Base-by-base conservation (phyloP, 2,329 filamentous ascomycete species). In the Ampelomyces quisqualis region DNA sequence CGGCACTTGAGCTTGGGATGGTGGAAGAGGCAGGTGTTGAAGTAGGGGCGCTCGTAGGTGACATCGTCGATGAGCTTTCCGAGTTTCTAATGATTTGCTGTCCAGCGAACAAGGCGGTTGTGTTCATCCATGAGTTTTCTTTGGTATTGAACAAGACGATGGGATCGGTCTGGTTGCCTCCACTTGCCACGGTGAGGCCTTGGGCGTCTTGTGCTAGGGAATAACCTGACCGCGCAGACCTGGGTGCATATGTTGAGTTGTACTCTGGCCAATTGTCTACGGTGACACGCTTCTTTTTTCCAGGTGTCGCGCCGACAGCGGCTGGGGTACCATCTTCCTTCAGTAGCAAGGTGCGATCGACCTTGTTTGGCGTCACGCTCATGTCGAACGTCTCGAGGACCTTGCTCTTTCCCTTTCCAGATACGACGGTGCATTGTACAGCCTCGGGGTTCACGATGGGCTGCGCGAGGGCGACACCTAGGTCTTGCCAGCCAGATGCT, bases 331-430 rank as follows among this genome's bases (percentile, higher is more conserved):
- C 86, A 27, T 76, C 73, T 8, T 77, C 76, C 47, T 81, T 78
- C 33, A 85, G 67, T 10, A 95, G 68, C 13, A 88, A 77, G 21
- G 84, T 80, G 40, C 86, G 81, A 21, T 79, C 80, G 29, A 95
- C 86, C 5, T 73, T 70, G 61, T 94, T 95, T 3, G 91, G 90
- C 0, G 84, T 81, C 7, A 77, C 74, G 10, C 77, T 77, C 70
- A 90, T 78, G 61, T 95, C 82, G 55, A 93, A 95, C 8, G 83
- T 81, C 55, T 90, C 82, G 13, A 97, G 72, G 26, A 84, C 81
- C 62, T 88, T 90, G 67, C 86, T 90, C 19, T 79, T 82, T 64
- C 95, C 88, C 28, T 81, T 77, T 15, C 85, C 86, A 9, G 74
- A 72, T n/a, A 94, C 70, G 3, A 95, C 59, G 0, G 81, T 75